Base-by-base conservation (phyloP, 2,329 filamentous ascomycete genomes). In the Apiospora rasikravindrae region DNA sequence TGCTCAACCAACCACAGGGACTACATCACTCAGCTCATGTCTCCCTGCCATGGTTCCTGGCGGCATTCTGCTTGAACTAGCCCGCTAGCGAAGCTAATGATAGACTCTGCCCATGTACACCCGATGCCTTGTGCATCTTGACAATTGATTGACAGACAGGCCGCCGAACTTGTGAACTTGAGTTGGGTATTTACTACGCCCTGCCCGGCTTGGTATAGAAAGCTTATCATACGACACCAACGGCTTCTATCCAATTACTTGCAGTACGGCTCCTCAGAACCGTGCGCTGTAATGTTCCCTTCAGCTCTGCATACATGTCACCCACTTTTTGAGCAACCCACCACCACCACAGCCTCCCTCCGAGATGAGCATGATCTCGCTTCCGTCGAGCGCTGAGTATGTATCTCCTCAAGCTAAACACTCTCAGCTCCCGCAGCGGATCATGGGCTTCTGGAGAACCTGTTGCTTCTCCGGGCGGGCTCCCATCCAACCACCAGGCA, bases 281-380 rank as follows among this genome's bases (percentile, higher is more conserved):
- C 33, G 57, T 64, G 57, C 53, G 29, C 53, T 64, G 57, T 64
- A 64, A 40, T 64, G 40, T 64, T 64, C 57, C 57, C 40, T 64
- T 64, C 33, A 64, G 29, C 19, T 64, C 19, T 64, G 57, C 57
- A 64, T 64, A n/a, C n/a, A 64, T 64, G 29, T 19, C 33, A 64
- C 57, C 57, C 33, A 64, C 57, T 64, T 64, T 64, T 64, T 24
- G 19, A 33, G 29, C 29, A n/a, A 40, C 19, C 57, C 57, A 64
- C 53, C 26, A 61, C 57, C 19, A 37, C 29, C 57, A 64, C 57
- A 64, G 57, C 57, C 57, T 64, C 57, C 22, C 57, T 64, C 57
- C 57, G 57, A 64, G 33, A 64, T 64, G 57, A 64, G 57, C 29
- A 64, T 64, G 57, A 64, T 64, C 33, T 64, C 57, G 57, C 57